phyloP scores from a whole-genome alignment of 768 basidiomycete species.

The Lactarius akahatsu region DNA sequence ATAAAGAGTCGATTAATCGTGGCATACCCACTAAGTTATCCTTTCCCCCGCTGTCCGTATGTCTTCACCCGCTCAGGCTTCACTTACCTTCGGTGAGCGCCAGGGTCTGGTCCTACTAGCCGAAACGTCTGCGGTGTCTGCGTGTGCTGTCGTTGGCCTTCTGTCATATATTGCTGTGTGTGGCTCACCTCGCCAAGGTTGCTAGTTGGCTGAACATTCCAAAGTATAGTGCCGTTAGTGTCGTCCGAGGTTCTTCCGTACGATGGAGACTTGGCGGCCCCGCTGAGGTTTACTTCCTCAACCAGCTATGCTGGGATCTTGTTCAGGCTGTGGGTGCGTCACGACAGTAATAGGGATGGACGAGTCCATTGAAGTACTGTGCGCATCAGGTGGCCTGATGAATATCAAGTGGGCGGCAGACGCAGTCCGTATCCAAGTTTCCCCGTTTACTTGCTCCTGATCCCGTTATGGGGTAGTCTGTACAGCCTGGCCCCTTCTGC shows the following conservation, averaged over 20 bases:
- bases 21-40: neutral
- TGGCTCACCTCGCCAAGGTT: neutral
- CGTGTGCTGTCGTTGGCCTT: slow-evolving; percentile 26
- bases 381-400: slow-evolving; percentile 37
- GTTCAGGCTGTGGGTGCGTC: slow-evolving; percentile 31
- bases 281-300: slow-evolving; percentile 32
- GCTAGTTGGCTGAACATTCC: neutral
- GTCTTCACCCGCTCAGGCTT: neutral
- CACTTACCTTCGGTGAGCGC: slow-evolving; percentile 29
- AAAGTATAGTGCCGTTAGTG: slow-evolving; percentile 25
- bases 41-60: neutral
- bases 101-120: slow-evolving; percentile 31
- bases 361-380: neutral
- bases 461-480: neutral
- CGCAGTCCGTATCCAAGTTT: slow-evolving; percentile 31
- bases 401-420: slow-evolving; percentile 37
- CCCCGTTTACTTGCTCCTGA: neutral
- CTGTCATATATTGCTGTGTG: slow-evolving; percentile 31
- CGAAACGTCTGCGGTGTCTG: slow-evolving; percentile 31
- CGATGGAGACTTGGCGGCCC: slow-evolving; percentile 27
- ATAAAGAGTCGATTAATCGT: neutral
- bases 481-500: neutral
- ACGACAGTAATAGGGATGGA: neutral
- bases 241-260: slow-evolving; percentile 18
- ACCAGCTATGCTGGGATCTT: slow-evolving; percentile 32